Evolutionary conservation across 2,329 filamentous ascomycete species (phyloP).

Genomic region (Eurotiales sp.): DNA sequence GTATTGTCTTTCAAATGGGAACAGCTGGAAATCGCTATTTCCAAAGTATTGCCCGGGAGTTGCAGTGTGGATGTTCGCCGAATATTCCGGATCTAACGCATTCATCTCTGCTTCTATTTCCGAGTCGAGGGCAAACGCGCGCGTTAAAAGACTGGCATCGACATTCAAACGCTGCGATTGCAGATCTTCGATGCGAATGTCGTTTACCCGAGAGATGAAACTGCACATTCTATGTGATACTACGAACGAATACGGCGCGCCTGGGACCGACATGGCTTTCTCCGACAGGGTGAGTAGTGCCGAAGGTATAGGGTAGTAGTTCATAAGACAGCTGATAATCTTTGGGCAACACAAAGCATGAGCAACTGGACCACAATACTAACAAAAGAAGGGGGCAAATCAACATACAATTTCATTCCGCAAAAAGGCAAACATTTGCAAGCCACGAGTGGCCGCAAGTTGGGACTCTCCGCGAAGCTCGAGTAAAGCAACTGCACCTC

Average conservation of each 20-base stretch:
- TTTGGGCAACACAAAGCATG: slow-evolving; percentile 18
- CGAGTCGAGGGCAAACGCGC: slow-evolving; percentile 30
- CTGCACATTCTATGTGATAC: slow-evolving; percentile 29
- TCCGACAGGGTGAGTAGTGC: slow-evolving; percentile 30
- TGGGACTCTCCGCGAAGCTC: slow-evolving; percentile 40
- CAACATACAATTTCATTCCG: slow-evolving; percentile 53
- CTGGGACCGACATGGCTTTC: slow-evolving; percentile 19
- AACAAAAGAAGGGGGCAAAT: background rate
- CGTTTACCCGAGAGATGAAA: slow-evolving; percentile 31
- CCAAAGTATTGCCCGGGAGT: slow-evolving; percentile 34
- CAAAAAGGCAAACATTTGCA: slow-evolving; percentile 53
- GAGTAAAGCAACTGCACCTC: slow-evolving; percentile 58
- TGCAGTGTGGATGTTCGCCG: slow-evolving; percentile 22
- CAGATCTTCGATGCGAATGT: slow-evolving; percentile 20
- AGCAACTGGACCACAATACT: background rate
- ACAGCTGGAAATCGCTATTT: slow-evolving; percentile 19
- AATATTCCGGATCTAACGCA: slow-evolving; percentile 24
- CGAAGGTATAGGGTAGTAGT: slow-evolving; percentile 26
- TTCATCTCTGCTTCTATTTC: slow-evolving; percentile 32
- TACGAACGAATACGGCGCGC: slow-evolving; percentile 13
- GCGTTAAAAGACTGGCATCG: slow-evolving; percentile 26
- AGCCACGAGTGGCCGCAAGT: slow-evolving; percentile 41
- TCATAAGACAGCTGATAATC: slow-evolving; percentile 36
- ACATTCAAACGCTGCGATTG: background rate
- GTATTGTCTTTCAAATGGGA: slow-evolving; percentile 49